Evolutionary conservation across 2,329 filamentous ascomycete genomes (phyloP).

Genomic region (Alternaria metachromatica): DNA sequence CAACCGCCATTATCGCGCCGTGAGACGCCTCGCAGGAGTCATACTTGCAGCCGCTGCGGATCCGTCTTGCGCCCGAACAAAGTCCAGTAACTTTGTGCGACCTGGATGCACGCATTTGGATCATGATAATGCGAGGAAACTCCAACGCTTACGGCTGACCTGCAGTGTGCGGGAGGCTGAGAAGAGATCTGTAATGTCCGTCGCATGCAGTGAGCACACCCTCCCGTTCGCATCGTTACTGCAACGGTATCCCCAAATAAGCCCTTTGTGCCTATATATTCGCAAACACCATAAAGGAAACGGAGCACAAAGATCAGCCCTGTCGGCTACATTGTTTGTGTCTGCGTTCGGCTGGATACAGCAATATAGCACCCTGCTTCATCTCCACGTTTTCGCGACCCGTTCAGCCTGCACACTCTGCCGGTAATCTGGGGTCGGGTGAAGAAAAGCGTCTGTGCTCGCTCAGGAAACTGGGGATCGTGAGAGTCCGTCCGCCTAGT

Average conservation of each 20-base stretch:
- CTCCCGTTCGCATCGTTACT: conserved; percentile 19
- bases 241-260: neutral
- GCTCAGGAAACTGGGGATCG: conserved; percentile 6
- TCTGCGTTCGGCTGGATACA: conserved; percentile 12
- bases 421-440: conserved; percentile 20
- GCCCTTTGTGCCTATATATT: neutral
- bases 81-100: conserved; percentile 8
- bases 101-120: conserved; percentile 1
- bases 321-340: conserved; percentile 4
- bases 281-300: conserved; percentile 3
- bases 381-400: conserved; percentile 11
- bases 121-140: conserved; percentile 1
- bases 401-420: conserved; percentile 17
- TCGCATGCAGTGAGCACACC: conserved; percentile 42
- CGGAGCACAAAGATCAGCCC: conserved; percentile 6
- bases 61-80: conserved; percentile 1
- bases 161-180: conserved; percentile 35
- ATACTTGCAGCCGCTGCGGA: conserved; percentile 11
- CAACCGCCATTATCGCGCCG: conserved; percentile 2
- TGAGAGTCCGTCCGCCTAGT: neutral
- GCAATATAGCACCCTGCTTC: neutral
- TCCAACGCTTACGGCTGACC: conserved; percentile 20
- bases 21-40: neutral
- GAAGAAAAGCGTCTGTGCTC: conserved; percentile 17
- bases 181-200: conserved; percentile 31